Conservation (phyloP, 2,329 filamentous ascomycete species). For the Harringtonia lauricola region DNA sequence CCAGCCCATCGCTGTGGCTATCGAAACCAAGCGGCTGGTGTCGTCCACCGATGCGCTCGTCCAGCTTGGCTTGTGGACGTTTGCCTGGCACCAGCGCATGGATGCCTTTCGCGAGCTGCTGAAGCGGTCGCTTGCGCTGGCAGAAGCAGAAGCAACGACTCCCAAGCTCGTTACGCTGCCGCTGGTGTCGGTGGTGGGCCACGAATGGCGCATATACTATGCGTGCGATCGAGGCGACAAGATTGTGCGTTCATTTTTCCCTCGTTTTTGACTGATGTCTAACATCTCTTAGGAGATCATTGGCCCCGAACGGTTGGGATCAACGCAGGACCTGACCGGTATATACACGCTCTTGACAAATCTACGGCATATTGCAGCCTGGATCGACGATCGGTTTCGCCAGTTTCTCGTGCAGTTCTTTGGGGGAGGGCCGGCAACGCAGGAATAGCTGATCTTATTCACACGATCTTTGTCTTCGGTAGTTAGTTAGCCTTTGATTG, state of each 20-base stretch:
- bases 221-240: not conserved
- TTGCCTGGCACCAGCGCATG: not conserved
- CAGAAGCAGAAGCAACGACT: too few species aligned
- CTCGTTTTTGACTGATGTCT: not conserved
- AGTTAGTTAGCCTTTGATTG: too few species aligned
- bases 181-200: not conserved
- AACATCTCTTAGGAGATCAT: not conserved
- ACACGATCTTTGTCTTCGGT: too few species aligned
- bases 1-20: not conserved
- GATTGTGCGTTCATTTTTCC: not conserved
- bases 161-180: not conserved
- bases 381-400: not conserved
- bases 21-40: not conserved
- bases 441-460: too few species aligned
- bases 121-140: too few species aligned
- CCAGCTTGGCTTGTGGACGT: not conserved
- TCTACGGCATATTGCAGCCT: not conserved
- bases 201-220: not conserved
- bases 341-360: not conserved
- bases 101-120: not conserved
- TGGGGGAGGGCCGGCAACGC: not conserved
- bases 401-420: not conserved
- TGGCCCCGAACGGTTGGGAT: not conserved
- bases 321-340: not conserved
- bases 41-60: not conserved